Evolutionary conservation across 2,329 filamentous ascomycete species (phyloP), one percentile per base, ranked within the genome.

Genomic region (Alternaria consortialis): DNA sequence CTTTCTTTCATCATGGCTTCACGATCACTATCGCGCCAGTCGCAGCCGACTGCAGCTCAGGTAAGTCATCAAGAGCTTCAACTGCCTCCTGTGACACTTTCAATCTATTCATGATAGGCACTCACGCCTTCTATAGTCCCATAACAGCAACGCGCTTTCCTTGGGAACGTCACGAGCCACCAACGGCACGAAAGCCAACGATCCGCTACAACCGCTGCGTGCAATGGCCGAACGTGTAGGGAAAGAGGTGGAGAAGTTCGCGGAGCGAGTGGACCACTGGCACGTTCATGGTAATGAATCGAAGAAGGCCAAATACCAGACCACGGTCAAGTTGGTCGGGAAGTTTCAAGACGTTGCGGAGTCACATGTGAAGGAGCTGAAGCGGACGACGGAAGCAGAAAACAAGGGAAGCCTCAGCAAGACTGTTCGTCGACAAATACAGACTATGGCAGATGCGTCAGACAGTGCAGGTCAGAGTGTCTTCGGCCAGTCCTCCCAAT

Each of bases 181-280:
- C 17, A 67, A 70, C 58, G 52, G 53, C 42, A 43, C 46, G 34
- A 25, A 62, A 6, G 52, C 68, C 15, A 73, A 70, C 39, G 80
- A 86, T 69, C 82, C 84, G 32, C 77, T 89, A 31, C 84, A 87
- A 67, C 87, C 87, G 17, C 80, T 91, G 65, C 87, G 87, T 75
- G 84, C 86, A 65, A 87, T 88, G 68, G 88, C 88, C 62, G 87
- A 92, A 67, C 85, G 87, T 43, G 88, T 92, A 32, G 91, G 91
- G 52, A 88, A 89, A 63, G 93, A 97, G 79, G 92, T 97, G 60
- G 93, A 97, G 80, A 86, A 88, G 44, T 97, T 97, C 75, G 93
- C 94, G 37, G 90, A 91, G 74, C 87, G 88, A 53, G 85, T 97
- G 23, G 94, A 97, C 80, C 86, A 88, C 56, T 94, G 93, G 77